Conservation (phyloP, 2,329 filamentous ascomycete genomes). For the Didymella sp. region DNA sequence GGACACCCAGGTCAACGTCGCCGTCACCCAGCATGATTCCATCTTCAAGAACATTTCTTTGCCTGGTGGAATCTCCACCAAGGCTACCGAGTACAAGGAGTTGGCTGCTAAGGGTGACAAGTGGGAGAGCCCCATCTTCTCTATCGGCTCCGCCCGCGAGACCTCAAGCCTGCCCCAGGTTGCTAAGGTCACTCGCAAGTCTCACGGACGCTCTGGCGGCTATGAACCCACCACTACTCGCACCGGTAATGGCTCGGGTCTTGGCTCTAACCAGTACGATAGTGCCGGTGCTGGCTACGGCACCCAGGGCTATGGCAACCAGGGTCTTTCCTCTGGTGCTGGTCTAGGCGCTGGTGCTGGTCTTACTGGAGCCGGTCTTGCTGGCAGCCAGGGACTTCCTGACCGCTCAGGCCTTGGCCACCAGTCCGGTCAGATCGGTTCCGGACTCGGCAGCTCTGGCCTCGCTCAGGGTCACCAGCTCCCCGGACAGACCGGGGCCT, state of each 20-base stretch:
- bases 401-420: conserved; percentile 20
- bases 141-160: conserved; percentile 77
- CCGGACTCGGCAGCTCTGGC: conserved; percentile 9
- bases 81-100: conserved; percentile 92
- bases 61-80: conserved; percentile 86
- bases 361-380: conserved; percentile 10
- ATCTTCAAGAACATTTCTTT: conserved; percentile 90
- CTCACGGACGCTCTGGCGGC: conserved; percentile 56
- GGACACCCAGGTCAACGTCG: conserved; percentile 79
- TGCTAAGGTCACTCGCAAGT: conserved; percentile 64
- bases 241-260: conserved; percentile 26
- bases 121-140: conserved; percentile 96
- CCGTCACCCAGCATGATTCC: conserved; percentile 86
- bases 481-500: conserved; percentile 18
- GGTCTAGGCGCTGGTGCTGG: conserved; percentile 13
- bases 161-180: conserved; percentile 72
- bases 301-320: conserved; percentile 9
- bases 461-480: conserved; percentile 7
- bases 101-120: conserved; percentile 85
- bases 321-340: conserved; percentile 9
- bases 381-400: conserved; percentile 8
- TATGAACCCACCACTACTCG: conserved; percentile 30
- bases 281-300: conserved; percentile 20
- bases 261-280: conserved; percentile 25
- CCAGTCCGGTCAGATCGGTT: conserved; percentile 20